Conservation (phyloP, 495 filamentous ascomycete genomes). For the Bryoglossum gracile region DNA sequence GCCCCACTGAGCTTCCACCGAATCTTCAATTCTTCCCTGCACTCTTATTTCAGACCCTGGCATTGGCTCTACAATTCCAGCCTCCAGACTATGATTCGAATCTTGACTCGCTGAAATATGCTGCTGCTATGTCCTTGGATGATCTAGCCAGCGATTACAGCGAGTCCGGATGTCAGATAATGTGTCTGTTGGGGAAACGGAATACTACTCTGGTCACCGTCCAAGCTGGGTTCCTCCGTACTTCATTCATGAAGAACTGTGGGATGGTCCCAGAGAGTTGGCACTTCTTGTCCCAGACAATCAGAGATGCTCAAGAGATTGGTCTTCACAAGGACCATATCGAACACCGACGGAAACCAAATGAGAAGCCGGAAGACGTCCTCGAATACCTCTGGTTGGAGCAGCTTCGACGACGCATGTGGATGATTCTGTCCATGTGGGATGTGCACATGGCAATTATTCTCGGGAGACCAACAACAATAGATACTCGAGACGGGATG, state of each 20-base stretch:
- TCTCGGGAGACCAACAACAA: constrained; percentile 50
- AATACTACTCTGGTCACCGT: constrained; percentile 48
- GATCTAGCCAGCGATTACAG: constrained; percentile 52
- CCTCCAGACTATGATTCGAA: constrained; percentile 37
- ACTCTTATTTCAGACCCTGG: constrained; percentile 49
- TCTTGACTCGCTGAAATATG: constrained; percentile 47
- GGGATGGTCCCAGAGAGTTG: constrained; percentile 48
- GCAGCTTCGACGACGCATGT: constrained; percentile 45
- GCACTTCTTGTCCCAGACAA: constrained; percentile 50
- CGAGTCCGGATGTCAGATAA: constrained; percentile 44
- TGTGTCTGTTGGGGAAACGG: constrained; percentile 47
- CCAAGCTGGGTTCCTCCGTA: constrained; percentile 47
- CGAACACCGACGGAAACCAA: constrained; percentile 30
- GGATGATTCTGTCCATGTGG: constrained; percentile 51
- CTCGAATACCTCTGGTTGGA: constrained; percentile 46
- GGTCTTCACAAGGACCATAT: constrained; percentile 47
- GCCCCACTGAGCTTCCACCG: constrained; percentile 33
- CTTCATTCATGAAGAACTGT: constrained; percentile 40
- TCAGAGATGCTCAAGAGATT: constrained; percentile 57
- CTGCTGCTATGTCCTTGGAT: constrained; percentile 52
- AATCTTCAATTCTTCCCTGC: constrained; percentile 47
- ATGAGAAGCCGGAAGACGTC: constrained; percentile 33
- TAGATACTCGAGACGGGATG: constrained; percentile 36
- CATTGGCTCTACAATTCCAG: constrained; percentile 46
- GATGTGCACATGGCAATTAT: constrained; percentile 53